A percentile compares a stretch with the other conserved stretches of the same genome.
Evolutionary conservation across 768 basidiomycete species (phyloP).

Genomic region (Leccinum subtestaceum): DNA sequence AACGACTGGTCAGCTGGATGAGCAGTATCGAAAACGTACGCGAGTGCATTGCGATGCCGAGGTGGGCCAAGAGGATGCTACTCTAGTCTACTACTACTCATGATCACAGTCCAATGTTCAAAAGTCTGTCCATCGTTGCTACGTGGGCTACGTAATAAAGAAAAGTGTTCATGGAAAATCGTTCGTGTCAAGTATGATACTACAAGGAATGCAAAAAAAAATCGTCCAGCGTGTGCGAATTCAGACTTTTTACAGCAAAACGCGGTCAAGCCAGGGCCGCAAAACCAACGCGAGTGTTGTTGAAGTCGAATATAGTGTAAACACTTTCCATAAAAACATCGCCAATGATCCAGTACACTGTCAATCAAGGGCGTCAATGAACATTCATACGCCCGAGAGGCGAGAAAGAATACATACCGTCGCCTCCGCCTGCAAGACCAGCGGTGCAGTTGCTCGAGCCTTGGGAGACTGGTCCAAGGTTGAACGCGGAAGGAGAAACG

Average conservation of each 20-base stretch:
- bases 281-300: conserved; percentile 39
- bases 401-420: conserved; percentile 7
- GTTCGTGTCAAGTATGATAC: not conserved
- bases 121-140: not conserved
- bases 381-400: not conserved
- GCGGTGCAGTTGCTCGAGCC: conserved; percentile 37
- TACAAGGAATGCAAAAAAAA: not conserved
- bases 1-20: conserved; percentile 84
- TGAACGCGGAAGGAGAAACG: conserved; percentile 38
- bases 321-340: conserved; percentile 36
- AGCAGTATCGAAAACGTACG: conserved; percentile 87
- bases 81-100: conserved; percentile 35
- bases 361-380: not conserved
- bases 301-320: conserved; percentile 32
- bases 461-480: conserved; percentile 37
- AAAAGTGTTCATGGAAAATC: not conserved
- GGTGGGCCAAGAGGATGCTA: conserved; percentile 81
- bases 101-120: not conserved
- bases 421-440: conserved; percentile 34
- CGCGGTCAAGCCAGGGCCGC: conserved; percentile 31
- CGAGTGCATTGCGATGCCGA: conserved; percentile 89
- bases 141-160: not conserved
- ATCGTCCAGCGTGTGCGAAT: not conserved
- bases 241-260: not conserved
- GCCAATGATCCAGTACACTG: conserved; percentile 34